Evolutionary conservation across 805 yeast species (phyloP).

Genomic region (Grigorovia transvaalensis): DNA sequence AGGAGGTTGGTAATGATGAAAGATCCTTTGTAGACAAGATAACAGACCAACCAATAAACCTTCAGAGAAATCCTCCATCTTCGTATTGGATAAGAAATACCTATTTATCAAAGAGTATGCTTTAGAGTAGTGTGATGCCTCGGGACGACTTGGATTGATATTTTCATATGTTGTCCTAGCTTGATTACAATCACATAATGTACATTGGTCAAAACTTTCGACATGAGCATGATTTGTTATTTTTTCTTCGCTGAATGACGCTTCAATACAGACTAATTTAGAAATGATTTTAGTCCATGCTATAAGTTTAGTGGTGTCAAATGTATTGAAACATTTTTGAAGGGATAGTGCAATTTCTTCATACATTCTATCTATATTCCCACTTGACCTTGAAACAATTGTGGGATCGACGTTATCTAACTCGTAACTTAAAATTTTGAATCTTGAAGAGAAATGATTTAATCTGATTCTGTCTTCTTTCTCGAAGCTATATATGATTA

Average conservation of each 20-base stretch:
- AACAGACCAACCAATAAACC: constrained; percentile 36
- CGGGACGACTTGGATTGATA: constrained; percentile 26
- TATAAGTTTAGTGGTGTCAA: constrained; percentile 10
- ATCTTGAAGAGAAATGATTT: background rate
- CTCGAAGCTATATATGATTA: constrained; percentile 7
- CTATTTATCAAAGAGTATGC: constrained; percentile 24
- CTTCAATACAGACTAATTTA: constrained; percentile 17
- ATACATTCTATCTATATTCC: constrained; percentile 4
- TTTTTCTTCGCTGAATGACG: background rate
- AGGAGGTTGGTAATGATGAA: constrained; percentile 45
- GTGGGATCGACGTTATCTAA: constrained; percentile 9
- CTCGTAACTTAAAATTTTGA: constrained; percentile 4
- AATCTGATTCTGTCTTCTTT: background rate
- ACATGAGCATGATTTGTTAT: background rate
- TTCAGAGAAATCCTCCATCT: constrained; percentile 16
- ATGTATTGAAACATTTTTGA: constrained; percentile 10
- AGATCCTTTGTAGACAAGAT: constrained; percentile 37
- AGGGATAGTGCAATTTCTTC: constrained; percentile 11
- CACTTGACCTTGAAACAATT: constrained; percentile 2
- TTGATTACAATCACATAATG: constrained; percentile 14
- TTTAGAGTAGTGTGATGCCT: constrained; percentile 9
- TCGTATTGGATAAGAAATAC: constrained; percentile 17
- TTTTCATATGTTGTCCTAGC: constrained; percentile 6
- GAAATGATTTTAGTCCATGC: constrained; percentile 15
- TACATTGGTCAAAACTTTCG: constrained; percentile 4